Percentiles rank a stretch among this genome's conserved stretches.
phyloP scores from a whole-genome alignment of 2,329 filamentous ascomycete species.

The Xylaria sp. region DNA sequence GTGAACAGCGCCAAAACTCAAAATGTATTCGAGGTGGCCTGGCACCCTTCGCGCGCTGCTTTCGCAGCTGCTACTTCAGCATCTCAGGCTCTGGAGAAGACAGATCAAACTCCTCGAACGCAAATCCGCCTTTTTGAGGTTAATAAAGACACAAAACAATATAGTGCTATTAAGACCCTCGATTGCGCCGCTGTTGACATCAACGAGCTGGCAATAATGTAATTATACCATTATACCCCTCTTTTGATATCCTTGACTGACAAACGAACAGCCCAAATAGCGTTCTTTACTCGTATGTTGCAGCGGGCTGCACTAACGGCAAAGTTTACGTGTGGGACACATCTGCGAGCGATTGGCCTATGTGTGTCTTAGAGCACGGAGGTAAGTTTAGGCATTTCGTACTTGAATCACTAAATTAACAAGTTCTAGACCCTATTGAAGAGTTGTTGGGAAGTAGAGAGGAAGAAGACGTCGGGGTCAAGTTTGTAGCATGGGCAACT shows the following conservation, averaged over 20 bases:
- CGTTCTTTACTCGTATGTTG: slow-evolving; percentile 61
- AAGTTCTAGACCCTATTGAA: slow-evolving; percentile 46
- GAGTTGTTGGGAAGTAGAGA: slow-evolving; percentile 60
- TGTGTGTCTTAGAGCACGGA: slow-evolving; percentile 67
- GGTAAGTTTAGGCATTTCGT: slow-evolving; percentile 54
- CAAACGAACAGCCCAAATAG: slow-evolving; percentile 61
- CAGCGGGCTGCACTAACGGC: slow-evolving; percentile 71
- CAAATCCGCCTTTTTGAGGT: slow-evolving; percentile 67
- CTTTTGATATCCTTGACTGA: slow-evolving; percentile 29
- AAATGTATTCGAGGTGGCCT: slow-evolving; percentile 73
- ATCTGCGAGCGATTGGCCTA: slow-evolving; percentile 63
- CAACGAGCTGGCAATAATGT: slow-evolving; percentile 68
- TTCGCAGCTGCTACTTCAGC: slow-evolving; percentile 71
- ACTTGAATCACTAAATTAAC: slow-evolving; percentile 19
- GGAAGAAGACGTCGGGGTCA: slow-evolving; percentile 69
- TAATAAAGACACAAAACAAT: slow-evolving; percentile 50
- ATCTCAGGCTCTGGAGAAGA: slow-evolving; percentile 54
- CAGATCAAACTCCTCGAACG: slow-evolving; percentile 60
- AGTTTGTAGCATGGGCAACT: slow-evolving; percentile 71
- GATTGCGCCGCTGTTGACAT: slow-evolving; percentile 71
- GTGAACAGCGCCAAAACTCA: slow-evolving; percentile 64
- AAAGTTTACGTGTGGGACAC: slow-evolving; percentile 73
- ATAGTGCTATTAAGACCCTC: slow-evolving; percentile 62
- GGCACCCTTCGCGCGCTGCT: slow-evolving; percentile 66
- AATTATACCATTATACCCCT: slow-evolving; percentile 43